Evolutionary conservation across 768 basidiomycete species (phyloP), one percentile per base, ranked within the genome.

Genomic region (Mycena alexandri): DNA sequence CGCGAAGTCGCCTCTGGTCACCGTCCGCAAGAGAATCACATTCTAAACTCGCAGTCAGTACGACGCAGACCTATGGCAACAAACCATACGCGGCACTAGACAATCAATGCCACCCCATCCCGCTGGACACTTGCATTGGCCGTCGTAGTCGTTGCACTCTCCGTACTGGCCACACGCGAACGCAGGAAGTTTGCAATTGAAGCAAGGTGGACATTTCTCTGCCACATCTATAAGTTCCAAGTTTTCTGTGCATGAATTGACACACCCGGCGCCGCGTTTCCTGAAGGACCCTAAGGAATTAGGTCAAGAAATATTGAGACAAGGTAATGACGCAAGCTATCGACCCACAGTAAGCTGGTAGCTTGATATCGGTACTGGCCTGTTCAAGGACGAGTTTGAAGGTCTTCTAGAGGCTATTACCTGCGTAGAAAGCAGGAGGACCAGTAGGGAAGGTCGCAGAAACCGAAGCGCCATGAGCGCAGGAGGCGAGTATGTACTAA

Each of bases 51-150:
- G 38, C 3, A 29, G 36, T 57, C 21, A 64, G 34, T 11, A 43
- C 17, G 47, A 43, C 17, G 21, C 41, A 1, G 33, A 38, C 36
- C 16, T 17, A 21, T 14, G 11, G 19, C 2, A 19, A 0, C 3
- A 22, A 7, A 86, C 94, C 38, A 54, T 79, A 98, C 96, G 92
- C 22, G 98, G 97, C 10, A 88, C 87, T 58, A 98, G 80, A 80
- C 98, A 99, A 75, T 99, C 97, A 42, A 96, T 92, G 1, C 98
- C 98, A 51, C 95, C 94, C 90, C 96, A 99, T n/a, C 98, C 98
- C 46, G 94, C 87, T 1, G 96, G 95, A 75, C 98, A 99, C 75
- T 95, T 91, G 80, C 98, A 99, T 73, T 98, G 95, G 2, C 98
- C 98, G 75, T 99, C 90, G 75, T 93, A 98, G 53, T 88, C 85